phyloP scores from a whole-genome alignment of 2,329 filamentous ascomycete species.

The Cephalotrichum gorgonifer region DNA sequence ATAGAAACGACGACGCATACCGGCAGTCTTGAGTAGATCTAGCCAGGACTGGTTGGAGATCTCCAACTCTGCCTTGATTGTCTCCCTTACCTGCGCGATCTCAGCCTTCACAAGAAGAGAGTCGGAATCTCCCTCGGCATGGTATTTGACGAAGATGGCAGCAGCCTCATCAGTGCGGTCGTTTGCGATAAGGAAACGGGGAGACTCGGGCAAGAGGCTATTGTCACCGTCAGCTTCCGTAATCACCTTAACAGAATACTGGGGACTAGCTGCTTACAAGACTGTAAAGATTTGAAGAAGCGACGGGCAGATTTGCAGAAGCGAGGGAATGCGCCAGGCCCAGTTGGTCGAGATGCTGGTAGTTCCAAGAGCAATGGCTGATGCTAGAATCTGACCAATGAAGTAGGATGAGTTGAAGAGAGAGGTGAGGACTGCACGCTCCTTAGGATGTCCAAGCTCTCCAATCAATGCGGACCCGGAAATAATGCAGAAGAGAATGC shows the following conservation, averaged over 20 bases:
- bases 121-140: conserved; percentile 38
- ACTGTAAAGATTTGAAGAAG: conserved; percentile 23
- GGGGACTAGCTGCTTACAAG: neutral
- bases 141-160: conserved; percentile 26
- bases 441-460: conserved; percentile 50
- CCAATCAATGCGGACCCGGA: conserved; percentile 48
- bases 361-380: conserved; percentile 34
- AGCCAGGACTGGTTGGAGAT: conserved; percentile 40
- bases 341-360: conserved; percentile 17
- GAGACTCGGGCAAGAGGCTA: conserved; percentile 19
- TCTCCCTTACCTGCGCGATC: conserved; percentile 48
- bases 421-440: conserved; percentile 46
- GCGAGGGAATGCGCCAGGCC: conserved; percentile 28
- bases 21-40: conserved; percentile 38
- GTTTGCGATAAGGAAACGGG: conserved; percentile 20
- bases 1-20: conserved; percentile 37
- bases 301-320: conserved; percentile 28
- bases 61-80: conserved; percentile 44
- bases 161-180: conserved; percentile 21
- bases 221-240: neutral
- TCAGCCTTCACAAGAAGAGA: conserved; percentile 47
- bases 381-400: conserved; percentile 37
- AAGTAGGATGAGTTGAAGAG: conserved; percentile 48
- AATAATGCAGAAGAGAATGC: conserved; percentile 49
- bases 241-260: neutral